Evolutionary conservation across 805 yeast genomes (phyloP), one percentile per base, ranked within the genome.

Genomic region (Saturnispora zaruensis): DNA sequence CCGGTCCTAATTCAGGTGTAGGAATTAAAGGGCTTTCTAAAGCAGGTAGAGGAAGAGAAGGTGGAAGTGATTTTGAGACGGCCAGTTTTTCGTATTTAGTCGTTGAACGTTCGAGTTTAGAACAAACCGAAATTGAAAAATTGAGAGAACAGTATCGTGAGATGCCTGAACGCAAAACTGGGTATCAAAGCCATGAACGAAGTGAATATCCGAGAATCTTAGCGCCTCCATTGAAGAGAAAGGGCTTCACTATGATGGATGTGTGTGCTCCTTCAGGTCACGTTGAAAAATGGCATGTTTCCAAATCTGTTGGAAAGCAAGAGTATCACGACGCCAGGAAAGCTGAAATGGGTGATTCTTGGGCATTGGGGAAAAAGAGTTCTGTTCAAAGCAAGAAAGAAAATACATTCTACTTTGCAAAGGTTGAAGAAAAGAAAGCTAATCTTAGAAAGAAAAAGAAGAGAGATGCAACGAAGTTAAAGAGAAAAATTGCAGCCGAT

Each of bases 261-360:
- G 76, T 89, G 2, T 88, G 96, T 70, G 79, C 87, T 0, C 77
- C 90, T 0, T 74, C 82, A 13, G 96, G 96, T 1, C 75, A 76
- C 44, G 66, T 91, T 41, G 97, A 91, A 66, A 80, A 82, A 52
- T 89, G 97, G 96, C 82, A 82, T 14, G 77, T 93, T 2, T 84
- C 97, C 0, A 85, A 82, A 62, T 81, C 95, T 18, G 73, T 77
- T 49, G 85, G 87, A 5, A 79, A 79, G 53, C 84, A 79, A 53
- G 79, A 72, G 2, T 93, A 87, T 57, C 95, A 87, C 60, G 98
- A 93, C 69, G 96, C 96, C 0, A 74, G 97, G 49, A 91, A 93
- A 64, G 78, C 87, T 0, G 66, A 66, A n/a, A 77, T 78, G 61
- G 96, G 96, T 21, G 99, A 93, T 63, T 66, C 82, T 47, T 93